These are phyloP conservation scores for Willaertia magna DNA, from an alignment of 208 protist species.

Conservation along the genomic window DNA sequence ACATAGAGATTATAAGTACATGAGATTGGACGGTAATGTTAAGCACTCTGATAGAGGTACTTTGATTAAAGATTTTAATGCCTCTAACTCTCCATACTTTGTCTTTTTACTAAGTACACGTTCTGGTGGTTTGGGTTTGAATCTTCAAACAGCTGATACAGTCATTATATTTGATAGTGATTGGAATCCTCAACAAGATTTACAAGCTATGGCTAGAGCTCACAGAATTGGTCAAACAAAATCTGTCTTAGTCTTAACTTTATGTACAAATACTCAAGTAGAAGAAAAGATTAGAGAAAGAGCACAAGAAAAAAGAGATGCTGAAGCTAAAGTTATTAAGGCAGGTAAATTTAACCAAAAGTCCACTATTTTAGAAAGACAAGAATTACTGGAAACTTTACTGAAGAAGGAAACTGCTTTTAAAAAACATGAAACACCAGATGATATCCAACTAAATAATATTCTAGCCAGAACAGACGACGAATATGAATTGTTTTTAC, in stretches of 20 bases:
- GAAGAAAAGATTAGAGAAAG: constrained; percentile 83
- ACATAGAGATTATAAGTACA: not conserved
- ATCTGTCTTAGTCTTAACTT: constrained; percentile 78
- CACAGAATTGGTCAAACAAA: constrained; percentile 88
- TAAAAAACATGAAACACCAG: not conserved
- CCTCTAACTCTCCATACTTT: constrained; percentile 34
- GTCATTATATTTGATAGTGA: constrained; percentile 89
- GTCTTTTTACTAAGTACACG: constrained; percentile 65
- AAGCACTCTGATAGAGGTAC: not conserved
- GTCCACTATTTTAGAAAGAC: not conserved
- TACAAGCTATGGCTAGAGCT: constrained; percentile 81
- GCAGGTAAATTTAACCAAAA: constrained; percentile 23
- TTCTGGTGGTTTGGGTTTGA: constrained; percentile 68
- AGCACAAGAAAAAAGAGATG: constrained; percentile 58
- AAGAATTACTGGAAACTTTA: not conserved
- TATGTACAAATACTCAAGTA: constrained; percentile 77
- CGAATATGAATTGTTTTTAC: constrained; percentile 43
- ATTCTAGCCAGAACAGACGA: constrained; percentile 45
- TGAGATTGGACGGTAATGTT: constrained; percentile 19
- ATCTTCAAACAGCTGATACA: constrained; percentile 64
- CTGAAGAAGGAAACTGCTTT: not conserved
- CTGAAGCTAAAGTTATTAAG: constrained; percentile 19
- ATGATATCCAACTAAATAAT: constrained; percentile 26
- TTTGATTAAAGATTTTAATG: not conserved
- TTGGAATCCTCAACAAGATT: constrained; percentile 95